Base-by-base conservation (phyloP, 176 grass and related monocot genomes). In the Musa troglodytarum region DNA sequence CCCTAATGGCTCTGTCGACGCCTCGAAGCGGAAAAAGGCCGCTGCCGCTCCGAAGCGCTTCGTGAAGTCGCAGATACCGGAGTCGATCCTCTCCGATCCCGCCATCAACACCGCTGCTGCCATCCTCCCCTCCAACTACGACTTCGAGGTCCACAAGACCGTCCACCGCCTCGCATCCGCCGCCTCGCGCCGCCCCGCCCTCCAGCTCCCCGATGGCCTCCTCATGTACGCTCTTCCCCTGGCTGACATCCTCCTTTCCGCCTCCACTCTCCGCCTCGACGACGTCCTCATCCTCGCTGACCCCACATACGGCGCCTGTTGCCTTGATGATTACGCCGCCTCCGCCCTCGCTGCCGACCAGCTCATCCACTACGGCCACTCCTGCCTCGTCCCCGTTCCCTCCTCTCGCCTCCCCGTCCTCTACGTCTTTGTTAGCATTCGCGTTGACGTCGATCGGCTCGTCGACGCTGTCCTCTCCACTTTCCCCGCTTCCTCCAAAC, bases 401-500 rank as follows among this genome's bases (percentile, higher is more conserved):
- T 83, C 86, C 11, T 93, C 94, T 0, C 87, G 90, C 74, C 94
- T 98, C 71, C 94, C 94, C 11, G 88, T 88, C 17, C 87, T 93
- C 72, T 98, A 98, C 72, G 94, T 98, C 76, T 98, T 98, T 77
- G 90, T 98, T 26, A 90, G 93, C 87, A 98, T 98, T 63, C 79
- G 86, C 43, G 69, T 98, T 13, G 90, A 98, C 53, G 84, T 86
- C 16, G 14, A 71, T 16, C 88, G 88, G 81, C 87, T 98, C 82
- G 94, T 73, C 7, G 50, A 75, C 11, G 81, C 90, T 5, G 65
- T 98, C 54, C 81, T 80, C 55, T 74, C 53, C 79, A 76, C 83
- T 10, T 98, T 98, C 75, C 84, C 90, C 0, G 19, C 87, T 50
- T 71, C 86, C 8, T 87, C 84, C 0, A 86, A 84, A n/a, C 81